A percentile compares a stretch with the other conserved stretches of the same genome.
These are phyloP conservation scores for Talaromyces sp. DNA, from an alignment of 2,329 filamentous ascomycete species.

Conservation along the genomic window DNA sequence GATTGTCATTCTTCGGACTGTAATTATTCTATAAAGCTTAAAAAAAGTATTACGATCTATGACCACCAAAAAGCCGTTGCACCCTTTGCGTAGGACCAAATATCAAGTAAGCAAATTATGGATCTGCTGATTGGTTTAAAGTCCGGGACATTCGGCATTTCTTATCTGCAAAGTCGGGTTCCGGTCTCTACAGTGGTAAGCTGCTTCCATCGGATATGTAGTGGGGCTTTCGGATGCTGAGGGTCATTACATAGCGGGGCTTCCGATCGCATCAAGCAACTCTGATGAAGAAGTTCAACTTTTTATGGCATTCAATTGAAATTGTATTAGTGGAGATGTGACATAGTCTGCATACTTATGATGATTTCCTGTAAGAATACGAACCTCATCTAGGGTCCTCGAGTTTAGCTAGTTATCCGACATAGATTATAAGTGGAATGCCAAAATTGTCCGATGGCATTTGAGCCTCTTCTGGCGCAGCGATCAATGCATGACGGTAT, in stretches of 20 bases:
- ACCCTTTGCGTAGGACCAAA: neutral
- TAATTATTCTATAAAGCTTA: slow-evolving; percentile 8
- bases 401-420: neutral
- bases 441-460: neutral
- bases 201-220: slow-evolving; percentile 12
- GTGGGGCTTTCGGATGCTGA: slow-evolving; percentile 21
- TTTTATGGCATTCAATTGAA: neutral
- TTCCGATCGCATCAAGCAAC: slow-evolving; percentile 13
- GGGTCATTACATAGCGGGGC: slow-evolving; percentile 5
- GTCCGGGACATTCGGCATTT: slow-evolving; percentile 12
- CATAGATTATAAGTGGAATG: neutral
- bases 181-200: slow-evolving; percentile 10
- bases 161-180: slow-evolving; percentile 1
- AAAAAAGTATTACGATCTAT: neutral
- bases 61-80: neutral
- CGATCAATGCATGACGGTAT: neutral
- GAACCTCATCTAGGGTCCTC: neutral
- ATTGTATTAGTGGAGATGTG: neutral
- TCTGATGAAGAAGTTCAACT: neutral
- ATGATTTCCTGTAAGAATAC: neutral
- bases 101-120: slow-evolving; percentile 11
- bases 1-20: slow-evolving; percentile 6
- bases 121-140: slow-evolving; percentile 14
- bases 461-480: neutral
- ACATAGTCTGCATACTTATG: neutral